Evolutionary conservation across 2,329 filamentous ascomycete genomes (phyloP), one percentile per base, ranked within the genome.

Genomic region (Fusarium sp.): DNA sequence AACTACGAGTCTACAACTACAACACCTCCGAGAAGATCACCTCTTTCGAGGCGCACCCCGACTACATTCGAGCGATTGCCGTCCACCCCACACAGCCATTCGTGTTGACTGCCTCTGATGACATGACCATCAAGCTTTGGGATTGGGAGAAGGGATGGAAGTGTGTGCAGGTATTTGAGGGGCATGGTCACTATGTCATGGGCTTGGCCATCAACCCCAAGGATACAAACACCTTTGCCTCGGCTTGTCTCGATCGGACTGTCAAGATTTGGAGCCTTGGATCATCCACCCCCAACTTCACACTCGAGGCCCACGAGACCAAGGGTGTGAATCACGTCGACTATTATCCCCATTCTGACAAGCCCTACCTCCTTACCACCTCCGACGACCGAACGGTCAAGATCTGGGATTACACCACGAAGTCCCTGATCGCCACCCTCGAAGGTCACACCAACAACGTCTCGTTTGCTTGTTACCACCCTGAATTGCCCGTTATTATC

Each of bases 91-190:
- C 94, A 42, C 94, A 97, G 77, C 94, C 96, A 2, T 98, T 97
- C 76, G 93, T 98, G 52, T 85, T 99, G 62, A 99, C 96, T 54
- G 96, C 96, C 68, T 96, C 92, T 68, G 94, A 97, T 91, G 94
- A 97, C 78, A 97, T 97, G 94, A 97, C 94, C 58, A 97, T 97
- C 78, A 97, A 96, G 85, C 86, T 97, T 49, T 99, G 96, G 94
- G 94, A 99, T 79, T 99, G 96, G 96, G 96, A 99, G 74, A 96
- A 96, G 80, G 89, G 89, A 72, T 99, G 96, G 96, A 97, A 97
- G 80, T 98, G 95, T 77, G 93, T 98, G 31, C 94, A 97, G 79
- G 89, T 97, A 42, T 99, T 97, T 75, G 95, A 98, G 79, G 96
- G 96, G 29, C 96, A 99, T 78, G 92, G 90, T 73, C 96, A 97